Percentiles rank a stretch among this genome's conserved stretches.
These are phyloP conservation scores for Candida coleopterorum DNA, from an alignment of 805 yeast genomes.

Conservation along the genomic window DNA sequence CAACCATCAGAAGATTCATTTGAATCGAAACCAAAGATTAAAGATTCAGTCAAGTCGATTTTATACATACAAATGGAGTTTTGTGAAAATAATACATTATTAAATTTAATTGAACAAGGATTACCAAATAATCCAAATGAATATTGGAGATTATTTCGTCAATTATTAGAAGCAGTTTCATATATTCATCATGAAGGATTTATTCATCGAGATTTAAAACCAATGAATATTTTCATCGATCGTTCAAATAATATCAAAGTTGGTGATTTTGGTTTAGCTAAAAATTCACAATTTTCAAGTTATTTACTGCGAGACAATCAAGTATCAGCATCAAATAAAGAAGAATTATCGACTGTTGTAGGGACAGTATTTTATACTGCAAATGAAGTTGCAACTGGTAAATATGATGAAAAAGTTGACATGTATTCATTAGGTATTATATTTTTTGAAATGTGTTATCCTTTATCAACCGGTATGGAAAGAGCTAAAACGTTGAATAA, in stretches of 20 bases:
- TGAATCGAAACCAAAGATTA: background rate
- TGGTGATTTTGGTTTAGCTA: conserved; percentile 97
- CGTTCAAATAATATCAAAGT: conserved; percentile 82
- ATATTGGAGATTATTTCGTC: conserved; percentile 87
- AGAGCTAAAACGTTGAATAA: conserved; percentile 67
- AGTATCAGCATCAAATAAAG: conserved; percentile 55
- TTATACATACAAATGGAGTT: conserved; percentile 97
- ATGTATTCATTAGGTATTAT: conserved; percentile 94
- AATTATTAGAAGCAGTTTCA: conserved; percentile 80
- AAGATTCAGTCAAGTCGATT: conserved; percentile 51
- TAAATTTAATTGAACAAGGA: conserved; percentile 73
- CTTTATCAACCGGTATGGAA: conserved; percentile 90
- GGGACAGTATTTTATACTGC: conserved; percentile 96
- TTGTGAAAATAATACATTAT: conserved; percentile 89
- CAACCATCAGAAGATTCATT: conserved; percentile 2
- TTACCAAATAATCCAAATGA: conserved; percentile 67
- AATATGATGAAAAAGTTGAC: conserved; percentile 92
- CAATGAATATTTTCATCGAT: conserved; percentile 93
- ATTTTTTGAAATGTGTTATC: conserved; percentile 90
- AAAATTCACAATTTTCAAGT: conserved; percentile 60
- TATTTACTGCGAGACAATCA: conserved; percentile 36
- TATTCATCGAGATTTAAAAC: conserved; percentile 92
- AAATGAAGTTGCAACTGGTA: conserved; percentile 72
- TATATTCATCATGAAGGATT: conserved; percentile 93
- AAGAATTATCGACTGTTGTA: conserved; percentile 85